Evolutionary conservation across 2,329 filamentous ascomycete species (phyloP).

Genomic region (Tolypocladium nubicola): DNA sequence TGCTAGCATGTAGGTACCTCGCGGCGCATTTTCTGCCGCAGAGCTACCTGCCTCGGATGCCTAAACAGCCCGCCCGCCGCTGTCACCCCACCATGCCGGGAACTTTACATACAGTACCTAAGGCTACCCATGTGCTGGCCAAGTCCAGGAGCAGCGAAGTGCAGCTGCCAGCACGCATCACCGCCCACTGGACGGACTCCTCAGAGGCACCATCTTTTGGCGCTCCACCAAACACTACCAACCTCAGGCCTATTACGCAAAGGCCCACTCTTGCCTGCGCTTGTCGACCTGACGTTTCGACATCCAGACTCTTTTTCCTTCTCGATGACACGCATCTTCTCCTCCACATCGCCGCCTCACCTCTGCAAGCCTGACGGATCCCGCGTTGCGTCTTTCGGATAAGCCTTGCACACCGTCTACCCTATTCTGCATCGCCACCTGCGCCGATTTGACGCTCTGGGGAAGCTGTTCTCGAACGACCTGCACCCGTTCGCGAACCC

Average conservation of each 20-base stretch:
- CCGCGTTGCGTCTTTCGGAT: neutral
- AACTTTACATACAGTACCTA: neutral
- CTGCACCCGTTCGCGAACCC: constrained; percentile 28
- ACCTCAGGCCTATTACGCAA: constrained; percentile 23
- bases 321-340: constrained; percentile 12
- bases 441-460: constrained; percentile 3
- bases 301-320: constrained; percentile 18
- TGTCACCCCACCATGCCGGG: neutral
- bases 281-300: constrained; percentile 25
- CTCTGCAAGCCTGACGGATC: constrained; percentile 1
- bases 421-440: neutral
- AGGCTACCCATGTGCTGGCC: neutral
- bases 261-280: constrained; percentile 22
- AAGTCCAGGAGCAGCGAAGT: neutral
- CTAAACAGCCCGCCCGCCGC: neutral
- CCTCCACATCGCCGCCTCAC: constrained; percentile 5
- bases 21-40: neutral
- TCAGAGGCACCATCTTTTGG: neutral
- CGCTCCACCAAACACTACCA: neutral
- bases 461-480: constrained; percentile 25
- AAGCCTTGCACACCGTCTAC: neutral
- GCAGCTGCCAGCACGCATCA: neutral
- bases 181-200: neutral
- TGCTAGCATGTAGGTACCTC: neutral
- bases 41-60: neutral